Conservation (phyloP, 208 protist genomes). For the Crithidia mellificae region DNA sequence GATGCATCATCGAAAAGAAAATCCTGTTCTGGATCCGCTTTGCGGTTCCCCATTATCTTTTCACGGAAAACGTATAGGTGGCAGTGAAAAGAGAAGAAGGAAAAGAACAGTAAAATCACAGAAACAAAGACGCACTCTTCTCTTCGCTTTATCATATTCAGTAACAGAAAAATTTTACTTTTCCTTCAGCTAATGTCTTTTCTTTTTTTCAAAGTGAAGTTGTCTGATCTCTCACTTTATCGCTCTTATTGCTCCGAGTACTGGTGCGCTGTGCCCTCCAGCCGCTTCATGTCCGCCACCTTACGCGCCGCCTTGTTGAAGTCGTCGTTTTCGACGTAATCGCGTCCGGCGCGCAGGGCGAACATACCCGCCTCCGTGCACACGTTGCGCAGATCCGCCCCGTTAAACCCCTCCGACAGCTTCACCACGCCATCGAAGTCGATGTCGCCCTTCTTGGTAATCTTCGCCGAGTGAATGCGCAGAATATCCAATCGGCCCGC, state of each 20-base stretch:
- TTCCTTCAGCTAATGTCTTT: background rate
- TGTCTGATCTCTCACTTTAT: background rate
- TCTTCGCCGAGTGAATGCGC: constrained; percentile 96
- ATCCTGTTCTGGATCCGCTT: too few relatives aligned
- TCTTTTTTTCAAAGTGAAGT: too few relatives aligned
- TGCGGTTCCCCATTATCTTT: too few relatives aligned
- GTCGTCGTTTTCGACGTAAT: constrained; percentile 98
- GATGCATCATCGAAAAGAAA: too few relatives aligned
- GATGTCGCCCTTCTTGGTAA: constrained; percentile 98
- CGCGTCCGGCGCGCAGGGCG: constrained; percentile 96
- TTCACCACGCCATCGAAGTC: constrained; percentile 99
- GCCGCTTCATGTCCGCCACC: constrained; percentile 97
- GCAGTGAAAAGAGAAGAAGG: too few relatives aligned
- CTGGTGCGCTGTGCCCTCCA: constrained; percentile 93
- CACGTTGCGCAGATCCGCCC: constrained; percentile 98
- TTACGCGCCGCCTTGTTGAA: constrained; percentile 99
- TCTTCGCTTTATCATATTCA: too few relatives aligned
- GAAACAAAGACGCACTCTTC: too few relatives aligned
- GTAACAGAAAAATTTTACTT: too few relatives aligned
- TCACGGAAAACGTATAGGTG: too few relatives aligned
- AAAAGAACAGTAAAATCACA: too few relatives aligned
- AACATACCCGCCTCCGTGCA: constrained; percentile 99
- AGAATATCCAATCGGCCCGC: constrained; percentile 96
- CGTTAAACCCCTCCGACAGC: constrained; percentile 99
- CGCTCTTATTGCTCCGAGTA: constrained; percentile 83